Evolutionary conservation across 106 monocot genomes (phyloP), one percentile per base, ranked within the genome.

Genomic region (Iris macrosiphon): DNA sequence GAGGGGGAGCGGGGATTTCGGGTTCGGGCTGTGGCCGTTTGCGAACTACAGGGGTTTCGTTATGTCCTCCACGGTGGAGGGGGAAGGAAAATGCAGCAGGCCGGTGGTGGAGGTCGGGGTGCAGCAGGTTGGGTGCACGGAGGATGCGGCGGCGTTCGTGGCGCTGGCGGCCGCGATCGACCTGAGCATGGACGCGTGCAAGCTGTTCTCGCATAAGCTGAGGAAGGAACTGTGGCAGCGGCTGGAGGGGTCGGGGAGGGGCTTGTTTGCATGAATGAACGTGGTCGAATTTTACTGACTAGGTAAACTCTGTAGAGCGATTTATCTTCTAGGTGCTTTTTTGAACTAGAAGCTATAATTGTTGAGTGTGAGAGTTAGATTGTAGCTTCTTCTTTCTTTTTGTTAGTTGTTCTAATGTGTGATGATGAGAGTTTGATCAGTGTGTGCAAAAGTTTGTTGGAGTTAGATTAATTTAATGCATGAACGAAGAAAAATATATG

Each of bases 181-280:
- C 60, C 83, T 99, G 20, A 99, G 98, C 71, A 79, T 99, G 80
- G 91, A 99, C 63, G 90, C 96, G 5, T 99, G 91, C 68, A 68
- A 73, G 28, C 72, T 90, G 12, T 99, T 99, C 76, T 91, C 91
- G 3, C 60, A 70, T 31, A 80, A 80, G 45, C 78, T 91, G 1
- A 59, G 78, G 59, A 83, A 87, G 73, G 98, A 99, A 73, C 49
- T 91, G 2, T 31, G n/a, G 1, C 27, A 17, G 34, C 55, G 10
- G 55, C 12, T 15, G 18, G 22, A 31, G 0, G 55, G 23, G 34
- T 4, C 34, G 4, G 4, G 34, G 7, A 6, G 34, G 10, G 34
- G 4, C 10, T 35, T 22, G n/a, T 47, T 47, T n/a, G n/a, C n/a
- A n/a, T n/a, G n/a, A n/a, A n/a, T n/a, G n/a, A n/a, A n/a, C n/a